Conservation (phyloP, 176 grass and related monocot genomes). For the Cenchrus purpureus region DNA sequence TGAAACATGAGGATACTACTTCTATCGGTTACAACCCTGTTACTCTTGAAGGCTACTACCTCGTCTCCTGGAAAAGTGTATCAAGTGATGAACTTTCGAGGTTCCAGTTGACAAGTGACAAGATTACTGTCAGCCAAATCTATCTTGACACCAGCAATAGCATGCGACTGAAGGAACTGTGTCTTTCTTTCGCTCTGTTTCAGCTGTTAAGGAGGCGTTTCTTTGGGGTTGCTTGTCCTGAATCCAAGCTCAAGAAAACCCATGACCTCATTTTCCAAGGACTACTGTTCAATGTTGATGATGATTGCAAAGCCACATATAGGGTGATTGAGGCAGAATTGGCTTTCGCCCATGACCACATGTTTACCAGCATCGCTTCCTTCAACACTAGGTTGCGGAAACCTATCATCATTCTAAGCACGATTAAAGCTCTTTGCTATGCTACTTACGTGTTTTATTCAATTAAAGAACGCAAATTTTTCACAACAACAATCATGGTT, state of each 20-base stretch:
- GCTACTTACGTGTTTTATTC: not conserved
- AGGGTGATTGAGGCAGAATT: not conserved
- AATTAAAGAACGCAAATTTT: not conserved
- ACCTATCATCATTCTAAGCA: not conserved
- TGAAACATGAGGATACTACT: not conserved
- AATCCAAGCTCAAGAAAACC: constrained; percentile 2
- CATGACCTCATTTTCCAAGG: not conserved
- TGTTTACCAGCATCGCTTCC: not conserved
- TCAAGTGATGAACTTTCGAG: not conserved
- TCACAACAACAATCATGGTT: not conserved
- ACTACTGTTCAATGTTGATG: not conserved
- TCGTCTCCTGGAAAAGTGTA: not conserved
- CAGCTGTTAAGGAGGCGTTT: constrained; percentile 21
- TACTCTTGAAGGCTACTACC: not conserved
- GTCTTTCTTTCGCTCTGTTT: not conserved
- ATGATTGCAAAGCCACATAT: not conserved
- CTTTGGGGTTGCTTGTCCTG: constrained; percentile 1
- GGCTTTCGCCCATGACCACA: not conserved
- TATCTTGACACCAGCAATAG: not conserved
- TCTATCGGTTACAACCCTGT: not conserved
- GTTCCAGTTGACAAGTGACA: not conserved
- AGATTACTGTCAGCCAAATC: constrained; percentile 1
- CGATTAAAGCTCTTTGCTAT: not conserved
- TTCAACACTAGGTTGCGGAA: constrained; percentile 1
- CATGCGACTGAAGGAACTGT: not conserved